These are phyloP conservation scores for Theileria orientalis DNA, from an alignment of 169 alveolate species.

Conservation along the genomic window DNA sequence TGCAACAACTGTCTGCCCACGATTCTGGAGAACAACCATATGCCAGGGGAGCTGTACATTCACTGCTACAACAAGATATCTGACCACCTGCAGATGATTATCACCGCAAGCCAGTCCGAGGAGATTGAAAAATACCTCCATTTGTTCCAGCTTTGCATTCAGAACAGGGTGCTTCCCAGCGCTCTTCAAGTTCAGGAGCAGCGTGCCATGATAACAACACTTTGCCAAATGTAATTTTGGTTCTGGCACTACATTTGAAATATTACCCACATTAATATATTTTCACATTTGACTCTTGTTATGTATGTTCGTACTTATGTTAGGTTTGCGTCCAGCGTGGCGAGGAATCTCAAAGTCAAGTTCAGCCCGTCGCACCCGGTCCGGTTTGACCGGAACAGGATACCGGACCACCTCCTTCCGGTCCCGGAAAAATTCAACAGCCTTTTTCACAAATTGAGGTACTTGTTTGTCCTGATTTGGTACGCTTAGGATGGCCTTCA, in stretches of 20 bases:
- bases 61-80: slow-evolving; percentile 70
- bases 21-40: slow-evolving; percentile 65
- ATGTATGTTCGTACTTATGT: not conserved
- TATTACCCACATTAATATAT: slow-evolving; percentile 11
- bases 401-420: slow-evolving; percentile 31
- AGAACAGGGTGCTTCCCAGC: slow-evolving; percentile 68
- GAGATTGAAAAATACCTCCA: slow-evolving; percentile 67
- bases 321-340: not conserved
- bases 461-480: not conserved
- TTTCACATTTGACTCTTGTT: slow-evolving; percentile 5
- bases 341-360: not conserved
- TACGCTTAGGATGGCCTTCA: slow-evolving; percentile 17
- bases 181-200: slow-evolving; percentile 70
- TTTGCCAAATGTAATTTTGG: slow-evolving; percentile 63
- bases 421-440: slow-evolving; percentile 26
- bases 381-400: not conserved
- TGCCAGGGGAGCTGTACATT: slow-evolving; percentile 71
- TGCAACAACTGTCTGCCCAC: slow-evolving; percentile 71
- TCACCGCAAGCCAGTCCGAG: slow-evolving; percentile 70
- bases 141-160: slow-evolving; percentile 63
- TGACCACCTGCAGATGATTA: slow-evolving; percentile 66
- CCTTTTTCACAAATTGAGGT: slow-evolving; percentile 17
- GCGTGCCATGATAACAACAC: slow-evolving; percentile 70
- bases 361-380: not conserved
- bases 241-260: slow-evolving; percentile 1